phyloP scores from a whole-genome alignment of 371 early-diverging fungal genomes.

The Parasitella parasitica region DNA sequence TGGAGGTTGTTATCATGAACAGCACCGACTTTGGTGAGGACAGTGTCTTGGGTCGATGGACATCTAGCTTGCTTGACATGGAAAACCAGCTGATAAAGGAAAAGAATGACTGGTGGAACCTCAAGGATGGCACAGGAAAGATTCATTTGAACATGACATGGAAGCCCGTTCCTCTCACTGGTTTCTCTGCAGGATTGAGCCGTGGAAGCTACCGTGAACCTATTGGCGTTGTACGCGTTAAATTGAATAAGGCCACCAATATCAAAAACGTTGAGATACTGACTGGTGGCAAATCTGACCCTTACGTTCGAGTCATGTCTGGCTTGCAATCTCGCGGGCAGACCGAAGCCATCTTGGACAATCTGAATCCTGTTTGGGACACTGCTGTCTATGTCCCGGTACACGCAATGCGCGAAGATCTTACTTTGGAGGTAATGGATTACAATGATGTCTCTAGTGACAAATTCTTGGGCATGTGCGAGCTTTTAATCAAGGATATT shows the following conservation, averaged over 20 bases:
- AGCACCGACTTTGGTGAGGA: conserved; percentile 30
- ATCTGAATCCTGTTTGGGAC: conserved; percentile 83
- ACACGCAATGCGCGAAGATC: conserved; percentile 58
- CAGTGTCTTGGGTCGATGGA: conserved; percentile 21
- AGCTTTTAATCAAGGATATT: conserved; percentile 28
- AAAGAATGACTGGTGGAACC: conserved; percentile 47
- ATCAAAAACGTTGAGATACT: conserved; percentile 65
- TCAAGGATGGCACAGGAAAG: conserved; percentile 39
- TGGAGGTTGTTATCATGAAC: conserved; percentile 23
- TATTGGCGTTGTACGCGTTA: conserved; percentile 76
- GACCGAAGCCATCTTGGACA: conserved; percentile 64
- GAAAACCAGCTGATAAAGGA: conserved; percentile 22
- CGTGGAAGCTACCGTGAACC: conserved; percentile 49
- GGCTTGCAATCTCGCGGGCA: conserved; percentile 51
- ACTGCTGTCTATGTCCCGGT: conserved; percentile 66
- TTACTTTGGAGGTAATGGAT: conserved; percentile 74
- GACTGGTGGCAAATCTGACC: conserved; percentile 73
- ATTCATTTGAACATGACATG: conserved; percentile 42
- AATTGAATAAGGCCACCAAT: conserved; percentile 62
- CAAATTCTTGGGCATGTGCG: conserved; percentile 59
- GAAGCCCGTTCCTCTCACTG: conserved; percentile 48
- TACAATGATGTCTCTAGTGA: conserved; percentile 60
- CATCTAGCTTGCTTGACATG: conserved; percentile 18
- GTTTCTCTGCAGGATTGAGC: conserved; percentile 32
- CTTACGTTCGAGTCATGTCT: conserved; percentile 68